A percentile compares a stretch with the other conserved stretches of the same genome.
Conservation (phyloP, 2,329 filamentous ascomycete species). For the Epichloe amarillans region DNA sequence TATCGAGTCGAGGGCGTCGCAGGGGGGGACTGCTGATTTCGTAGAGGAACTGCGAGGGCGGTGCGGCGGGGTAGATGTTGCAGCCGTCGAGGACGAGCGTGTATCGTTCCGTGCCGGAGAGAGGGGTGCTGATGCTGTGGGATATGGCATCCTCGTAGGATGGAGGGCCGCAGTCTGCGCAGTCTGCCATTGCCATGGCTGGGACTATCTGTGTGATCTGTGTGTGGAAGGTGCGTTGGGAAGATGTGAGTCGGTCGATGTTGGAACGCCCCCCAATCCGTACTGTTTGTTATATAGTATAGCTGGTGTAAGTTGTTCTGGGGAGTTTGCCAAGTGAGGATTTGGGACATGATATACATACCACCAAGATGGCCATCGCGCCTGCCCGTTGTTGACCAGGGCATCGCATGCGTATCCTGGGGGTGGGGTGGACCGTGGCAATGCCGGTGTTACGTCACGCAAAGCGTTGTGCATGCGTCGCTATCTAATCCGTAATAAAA, state of each 20-base stretch:
- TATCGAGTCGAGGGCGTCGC: conserved; percentile 7
- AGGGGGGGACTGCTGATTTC: conserved; percentile 12
- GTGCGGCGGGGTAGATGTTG: conserved; percentile 10
- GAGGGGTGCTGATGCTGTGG: neutral
- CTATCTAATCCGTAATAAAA: too few species aligned
- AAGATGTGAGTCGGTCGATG: too few species aligned
- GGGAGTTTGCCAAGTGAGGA: too few species aligned
- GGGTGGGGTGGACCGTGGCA: too few species aligned
- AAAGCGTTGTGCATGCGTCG: neutral
- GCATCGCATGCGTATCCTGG: neutral
- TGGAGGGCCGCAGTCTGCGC: neutral
- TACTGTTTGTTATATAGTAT: too few species aligned
- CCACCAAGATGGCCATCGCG: neutral
- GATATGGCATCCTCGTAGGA: conserved; percentile 3
- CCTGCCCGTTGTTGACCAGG: neutral
- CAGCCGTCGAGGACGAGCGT: conserved; percentile 12
- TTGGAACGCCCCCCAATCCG: too few species aligned
- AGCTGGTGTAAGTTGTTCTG: too few species aligned
- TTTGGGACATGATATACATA: neutral
- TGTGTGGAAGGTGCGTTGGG: neutral
- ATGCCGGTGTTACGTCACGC: neutral
- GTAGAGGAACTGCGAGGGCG: conserved; percentile 12
- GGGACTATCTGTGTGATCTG: neutral
- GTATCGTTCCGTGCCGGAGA: neutral
- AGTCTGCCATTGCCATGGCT: neutral